These are phyloP conservation scores for Coniochaeta sp. DNA, from an alignment of 2,329 filamentous ascomycete species.

Conservation along the genomic window DNA sequence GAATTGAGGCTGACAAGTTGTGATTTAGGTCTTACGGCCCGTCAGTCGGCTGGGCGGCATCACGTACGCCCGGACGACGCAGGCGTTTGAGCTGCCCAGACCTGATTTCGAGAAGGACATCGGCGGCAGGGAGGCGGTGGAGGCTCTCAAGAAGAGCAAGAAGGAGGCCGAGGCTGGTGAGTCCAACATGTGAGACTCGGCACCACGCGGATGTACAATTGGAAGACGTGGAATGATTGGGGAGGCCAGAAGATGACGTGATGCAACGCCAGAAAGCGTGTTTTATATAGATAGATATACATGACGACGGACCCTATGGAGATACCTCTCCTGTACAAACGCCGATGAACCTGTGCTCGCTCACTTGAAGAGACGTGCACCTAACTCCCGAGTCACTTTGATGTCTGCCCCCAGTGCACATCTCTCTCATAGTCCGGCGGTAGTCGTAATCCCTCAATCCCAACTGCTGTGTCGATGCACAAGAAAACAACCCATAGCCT, in stretches of 20 bases:
- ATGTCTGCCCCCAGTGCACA: background rate
- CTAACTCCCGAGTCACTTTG: background rate
- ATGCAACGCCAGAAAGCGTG: background rate
- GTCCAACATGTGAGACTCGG: background rate
- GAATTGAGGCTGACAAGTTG: background rate
- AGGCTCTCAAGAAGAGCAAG: conserved; percentile 42
- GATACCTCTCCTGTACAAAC: background rate
- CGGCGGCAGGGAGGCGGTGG: conserved; percentile 43
- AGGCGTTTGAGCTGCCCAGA: conserved; percentile 51
- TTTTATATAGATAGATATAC: background rate
- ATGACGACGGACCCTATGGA: background rate
- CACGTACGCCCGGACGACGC: conserved; percentile 60
- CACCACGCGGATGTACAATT: background rate
- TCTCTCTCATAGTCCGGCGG: no score
- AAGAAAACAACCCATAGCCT: background rate
- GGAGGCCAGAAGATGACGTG: background rate
- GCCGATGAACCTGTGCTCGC: background rate
- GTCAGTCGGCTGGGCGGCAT: conserved; percentile 79
- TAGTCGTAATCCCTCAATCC: background rate
- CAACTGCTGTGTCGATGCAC: background rate
- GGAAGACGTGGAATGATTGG: background rate
- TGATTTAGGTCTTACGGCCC: conserved; percentile 59
- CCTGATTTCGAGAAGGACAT: conserved; percentile 45
- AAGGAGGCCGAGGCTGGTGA: background rate
- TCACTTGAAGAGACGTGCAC: background rate